Evolutionary conservation across 768 basidiomycete genomes (phyloP), one percentile per base, ranked within the genome.

Genomic region (Cystobasidium ongulense): DNA sequence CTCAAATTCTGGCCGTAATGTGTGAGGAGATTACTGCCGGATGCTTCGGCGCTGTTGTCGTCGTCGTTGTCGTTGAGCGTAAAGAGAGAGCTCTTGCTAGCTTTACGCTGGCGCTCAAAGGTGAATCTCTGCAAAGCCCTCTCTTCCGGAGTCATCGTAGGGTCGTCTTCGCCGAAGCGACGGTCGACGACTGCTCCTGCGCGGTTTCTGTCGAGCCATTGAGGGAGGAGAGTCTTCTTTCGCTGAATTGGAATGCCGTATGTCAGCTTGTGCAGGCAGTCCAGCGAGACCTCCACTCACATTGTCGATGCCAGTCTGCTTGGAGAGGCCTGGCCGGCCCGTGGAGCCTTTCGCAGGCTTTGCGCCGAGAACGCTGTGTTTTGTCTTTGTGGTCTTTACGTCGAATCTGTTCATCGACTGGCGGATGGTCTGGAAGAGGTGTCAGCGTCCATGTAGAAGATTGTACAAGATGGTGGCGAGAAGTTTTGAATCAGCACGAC

Each of bases 61-160:
- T 76, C 92, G 75, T 91, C 91, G 74, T 93, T 81, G 70, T 84
- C 83, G 71, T 84, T 93, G 41, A 98, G 84, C 78, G 94, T 93
- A 85, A 96, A 97, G 15, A 87, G 84, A 10, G 83, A 84, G 50
- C 88, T 87, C 81, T 88, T 90, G n/a, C 76, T 88, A 10, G 87
- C 79, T 23, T 75, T 39, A 13, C 89, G 85, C 80, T 94, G 91
- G 74, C 92, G 84, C 81, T 98, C 94, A 76, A 86, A 86, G 11
- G 94, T 97, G 80, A 97, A 98, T 35, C 96, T 89, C 81, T 95
- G 93, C 41, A 97, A 85, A 89, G 97, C 97, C 75, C 92, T 89
- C 76, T 98, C 95, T 80, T 99, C 96, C 36, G 92, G 84, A n/a
- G 90, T 88, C 86, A 98, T 88, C 11, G 88, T 85, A 1, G 93